Evolutionary conservation across 371 early-diverging fungal species (phyloP).

Genomic region (Rhizomucor pusillus): DNA sequence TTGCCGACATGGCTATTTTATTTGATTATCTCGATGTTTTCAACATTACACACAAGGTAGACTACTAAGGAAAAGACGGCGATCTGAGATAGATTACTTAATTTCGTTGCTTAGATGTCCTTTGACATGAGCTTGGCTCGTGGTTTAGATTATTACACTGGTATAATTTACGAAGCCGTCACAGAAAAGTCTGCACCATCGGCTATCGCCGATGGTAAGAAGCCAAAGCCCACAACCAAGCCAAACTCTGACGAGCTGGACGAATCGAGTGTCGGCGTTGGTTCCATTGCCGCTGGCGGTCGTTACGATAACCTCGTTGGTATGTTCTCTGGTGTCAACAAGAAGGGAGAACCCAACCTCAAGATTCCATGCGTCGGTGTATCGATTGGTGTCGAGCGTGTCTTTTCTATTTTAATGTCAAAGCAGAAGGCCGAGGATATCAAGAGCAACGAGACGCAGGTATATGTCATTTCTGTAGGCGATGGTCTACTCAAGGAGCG

Average conservation of each 20-base stretch:
- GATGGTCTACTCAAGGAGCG: conserved; percentile 92
- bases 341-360: conserved; percentile 63
- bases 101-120: conserved; percentile 50
- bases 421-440: conserved; percentile 57
- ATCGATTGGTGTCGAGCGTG: conserved; percentile 96
- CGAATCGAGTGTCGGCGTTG: conserved; percentile 87
- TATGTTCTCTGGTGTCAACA: conserved; percentile 79
- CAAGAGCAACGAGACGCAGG: conserved; percentile 83
- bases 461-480: conserved; percentile 87
- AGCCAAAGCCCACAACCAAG: conserved; percentile 37
- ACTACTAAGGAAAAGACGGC: neutral
- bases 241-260: conserved; percentile 52
- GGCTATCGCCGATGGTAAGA: conserved; percentile 28
- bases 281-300: conserved; percentile 99
- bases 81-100: too few relatives aligned
- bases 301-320: conserved; percentile 99
- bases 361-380: conserved; percentile 98
- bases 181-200: conserved; percentile 64
- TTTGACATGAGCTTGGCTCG: conserved; percentile 97
- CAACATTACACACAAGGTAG: conserved; percentile 63
- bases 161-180: conserved; percentile 98
- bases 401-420: conserved; percentile 86
- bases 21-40: conserved; percentile 88
- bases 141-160: conserved; percentile 99
- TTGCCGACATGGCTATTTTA: conserved; percentile 87